Percentiles rank a stretch among this genome's conserved stretches.
Evolutionary conservation across 2,329 filamentous ascomycete species (phyloP).

Genomic region (Botrytis pseudocinerea): DNA sequence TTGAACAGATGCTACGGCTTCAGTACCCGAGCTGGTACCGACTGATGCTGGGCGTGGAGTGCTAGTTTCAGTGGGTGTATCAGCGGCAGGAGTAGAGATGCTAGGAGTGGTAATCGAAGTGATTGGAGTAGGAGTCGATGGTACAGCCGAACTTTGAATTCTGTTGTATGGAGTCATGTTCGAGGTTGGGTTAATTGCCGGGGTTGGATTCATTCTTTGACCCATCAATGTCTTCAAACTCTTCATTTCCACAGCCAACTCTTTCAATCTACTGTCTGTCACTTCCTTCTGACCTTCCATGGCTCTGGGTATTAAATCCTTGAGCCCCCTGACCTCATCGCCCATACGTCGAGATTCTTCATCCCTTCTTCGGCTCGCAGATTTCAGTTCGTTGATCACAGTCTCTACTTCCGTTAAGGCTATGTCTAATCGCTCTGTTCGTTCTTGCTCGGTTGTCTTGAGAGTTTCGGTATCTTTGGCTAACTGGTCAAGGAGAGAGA

Average conservation of each 20-base stretch:
- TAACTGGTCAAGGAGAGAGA: conserved; percentile 87
- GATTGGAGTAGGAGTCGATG: conserved; percentile 20
- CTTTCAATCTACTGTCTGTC: conserved; percentile 77
- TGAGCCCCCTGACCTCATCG: conserved; percentile 80
- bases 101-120: conserved; percentile 22
- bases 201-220: conserved; percentile 55
- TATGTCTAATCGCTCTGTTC: conserved; percentile 79
- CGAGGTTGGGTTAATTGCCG: conserved; percentile 40
- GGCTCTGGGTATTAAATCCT: conserved; percentile 84
- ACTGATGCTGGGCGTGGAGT: conserved; percentile 40
- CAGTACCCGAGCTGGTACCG: conserved; percentile 40
- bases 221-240: conserved; percentile 86
- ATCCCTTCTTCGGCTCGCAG: conserved; percentile 76
- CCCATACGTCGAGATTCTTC: conserved; percentile 84
- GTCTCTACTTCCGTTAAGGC: conserved; percentile 82
- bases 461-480: conserved; percentile 85
- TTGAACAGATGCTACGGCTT: conserved; percentile 41
- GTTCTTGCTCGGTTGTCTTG: conserved; percentile 81
- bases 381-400: conserved; percentile 79
- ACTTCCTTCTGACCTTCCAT: conserved; percentile 84
- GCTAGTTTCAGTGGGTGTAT: conserved; percentile 29
- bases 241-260: conserved; percentile 83
- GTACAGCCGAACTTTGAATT: conserved; percentile 26
- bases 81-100: conserved; percentile 27
- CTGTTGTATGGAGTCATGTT: conserved; percentile 37